Base-by-base conservation (phyloP, 495 filamentous ascomycete species). In the Annulohypoxylon maeteangense region DNA sequence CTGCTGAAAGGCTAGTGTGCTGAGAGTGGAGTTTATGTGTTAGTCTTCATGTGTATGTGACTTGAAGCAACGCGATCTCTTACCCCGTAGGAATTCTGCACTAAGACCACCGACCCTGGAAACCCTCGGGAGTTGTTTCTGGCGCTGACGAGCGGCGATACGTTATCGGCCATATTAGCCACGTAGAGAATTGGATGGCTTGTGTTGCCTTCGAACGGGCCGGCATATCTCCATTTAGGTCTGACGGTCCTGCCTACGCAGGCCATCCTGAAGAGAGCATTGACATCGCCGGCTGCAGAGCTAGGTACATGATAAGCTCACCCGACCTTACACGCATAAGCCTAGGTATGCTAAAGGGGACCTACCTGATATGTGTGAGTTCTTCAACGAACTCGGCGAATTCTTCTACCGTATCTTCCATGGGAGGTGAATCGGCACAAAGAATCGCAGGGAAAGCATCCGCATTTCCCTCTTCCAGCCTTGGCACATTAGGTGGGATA, bases 241-340 rank as follows among this genome's bases (percentile, higher is more conserved):
- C 84, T 82, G 1, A 88, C 69, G 4, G 81, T 79, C 83, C 90
- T 89, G 14, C 84, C 85, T 0, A 84, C 81, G 76, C 90, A 93
- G 0, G 73, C 74, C 65, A 92, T 59, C 14, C 85, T 78, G 22
- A 91, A 76, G 1, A 77, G 77, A 3, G 87, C 83, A 85, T 89
- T 90, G 16, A 88, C 86, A 27, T 87, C 86, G 0, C 90, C 90
- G 2, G 86, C 74, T 0, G 78, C 75, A 0, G 76, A 65, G 65
- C 86, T 44, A 44, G n/a, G 40, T 7, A 44, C 16, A 6, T 44
- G n/a, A 7, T 44, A 20, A 44, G 40, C 5, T 20, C 40, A 44
- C 40, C 11, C 6, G 16, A 5, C n/a, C 5, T 7, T 44, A 20
- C 40, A 12, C n/a, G 40, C 7, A 5, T 16, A 2, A 8, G 4